Base-by-base conservation (phyloP, 2,329 filamentous ascomycete species). In the Escovopsis sp. region DNA sequence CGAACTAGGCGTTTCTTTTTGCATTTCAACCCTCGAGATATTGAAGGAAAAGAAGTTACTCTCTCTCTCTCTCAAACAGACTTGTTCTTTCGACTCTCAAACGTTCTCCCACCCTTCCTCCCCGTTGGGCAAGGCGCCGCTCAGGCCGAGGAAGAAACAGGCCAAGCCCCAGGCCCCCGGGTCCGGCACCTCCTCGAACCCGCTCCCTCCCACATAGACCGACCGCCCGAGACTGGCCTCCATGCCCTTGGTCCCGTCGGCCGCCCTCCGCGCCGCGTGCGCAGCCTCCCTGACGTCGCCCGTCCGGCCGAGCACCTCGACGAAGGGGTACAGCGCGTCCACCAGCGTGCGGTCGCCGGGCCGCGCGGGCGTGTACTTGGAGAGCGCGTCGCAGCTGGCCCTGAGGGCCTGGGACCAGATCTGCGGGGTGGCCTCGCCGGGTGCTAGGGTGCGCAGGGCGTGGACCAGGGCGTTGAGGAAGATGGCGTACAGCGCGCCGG, bases 221-320 rank as follows among this genome's bases (percentile, higher is more conserved):
- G 62, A 57, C 46, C 68, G 51, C 7, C 91, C 91, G 35, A 98
- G 67, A 52, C 81, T 91, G 36, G 91, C 85, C 59, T 82, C 77
- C 88, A 98, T 95, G 23, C 82, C 83, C 67, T 88, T 94, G 18
- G 91, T 96, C 28, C 75, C 75, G 49, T 89, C 81, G 4, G 88
- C 82, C 1, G 82, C 91, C 38, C 77, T 69, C 48, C 75, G 73
- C 1, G 87, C 81, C 2, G 85, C 86, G 52, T 77, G 68, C 0
- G 85, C 86, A 7, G 91, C 88, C 56, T 77, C 69, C 49, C 75
- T 72, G 18, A 91, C 59, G 56, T 84, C 75, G 12, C 75, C 75
- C 1, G 77, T 79, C 54, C 72, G 62, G 6, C 64, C 69, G 3
- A 96, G 70, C 3, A 72, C 75, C 36, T 85, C 74, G 41, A 93